phyloP scores from a whole-genome alignment of 164 flowering plant species.

The Berberis thunbergii region DNA sequence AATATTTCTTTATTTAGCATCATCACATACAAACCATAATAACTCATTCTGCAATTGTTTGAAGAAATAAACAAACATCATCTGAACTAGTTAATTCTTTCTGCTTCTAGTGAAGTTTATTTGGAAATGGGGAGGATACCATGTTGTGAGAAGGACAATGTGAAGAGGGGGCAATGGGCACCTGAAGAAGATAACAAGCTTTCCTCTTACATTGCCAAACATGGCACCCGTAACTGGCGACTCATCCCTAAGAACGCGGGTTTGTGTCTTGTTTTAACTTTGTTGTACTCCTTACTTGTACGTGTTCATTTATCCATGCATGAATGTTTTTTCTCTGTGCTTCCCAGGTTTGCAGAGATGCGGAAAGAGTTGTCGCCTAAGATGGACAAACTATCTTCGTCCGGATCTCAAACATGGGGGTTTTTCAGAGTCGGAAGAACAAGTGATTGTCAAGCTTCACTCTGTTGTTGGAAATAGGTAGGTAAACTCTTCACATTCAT shows the following conservation, averaged over 20 bases:
- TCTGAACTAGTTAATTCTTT: neutral
- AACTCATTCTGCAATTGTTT: neutral
- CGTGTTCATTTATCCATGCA: neutral
- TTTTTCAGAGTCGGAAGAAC: slow-evolving; percentile 81
- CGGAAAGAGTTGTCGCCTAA: slow-evolving; percentile 91
- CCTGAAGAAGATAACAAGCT: slow-evolving; percentile 97
- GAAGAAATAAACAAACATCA: neutral
- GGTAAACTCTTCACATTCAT: neutral
- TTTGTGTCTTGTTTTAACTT: slow-evolving; percentile 8
- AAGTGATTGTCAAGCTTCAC: slow-evolving; percentile 73
- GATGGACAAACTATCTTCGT: slow-evolving; percentile 96
- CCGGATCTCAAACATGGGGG: slow-evolving; percentile 93
- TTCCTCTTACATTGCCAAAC: slow-evolving; percentile 85
- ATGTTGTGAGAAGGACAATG: slow-evolving; percentile 95
- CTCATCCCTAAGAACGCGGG: slow-evolving; percentile 97
- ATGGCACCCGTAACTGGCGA: slow-evolving; percentile 97
- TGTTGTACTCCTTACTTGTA: neutral
- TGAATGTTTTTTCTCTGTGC: neutral
- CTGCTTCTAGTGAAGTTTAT: too few species aligned
- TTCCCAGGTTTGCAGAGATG: slow-evolving; percentile 82
- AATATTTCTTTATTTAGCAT: neutral
- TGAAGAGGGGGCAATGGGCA: slow-evolving; percentile 95
- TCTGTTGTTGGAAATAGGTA: slow-evolving; percentile 84
- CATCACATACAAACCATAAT: neutral
- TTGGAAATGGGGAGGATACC: slow-evolving; percentile 82